A percentile compares a stretch with the other conserved stretches of the same genome.
Evolutionary conservation across 2,329 filamentous ascomycete species (phyloP).

Genomic region (Chalaropsis ovoidea): DNA sequence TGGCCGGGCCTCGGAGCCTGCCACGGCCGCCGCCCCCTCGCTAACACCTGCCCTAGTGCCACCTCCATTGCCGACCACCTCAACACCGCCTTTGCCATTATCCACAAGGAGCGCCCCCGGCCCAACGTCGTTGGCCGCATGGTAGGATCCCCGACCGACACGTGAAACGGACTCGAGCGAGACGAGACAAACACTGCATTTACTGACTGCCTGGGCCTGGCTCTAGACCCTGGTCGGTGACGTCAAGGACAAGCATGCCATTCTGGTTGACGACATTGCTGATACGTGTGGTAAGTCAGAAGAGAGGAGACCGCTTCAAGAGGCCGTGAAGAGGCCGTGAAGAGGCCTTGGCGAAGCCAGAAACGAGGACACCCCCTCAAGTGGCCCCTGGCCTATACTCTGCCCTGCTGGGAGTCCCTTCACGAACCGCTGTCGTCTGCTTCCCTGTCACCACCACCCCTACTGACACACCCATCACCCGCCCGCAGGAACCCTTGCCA

Average conservation of each 20-base stretch:
- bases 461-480: neutral
- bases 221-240: conserved; percentile 66
- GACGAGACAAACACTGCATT: neutral
- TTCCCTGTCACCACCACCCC: neutral
- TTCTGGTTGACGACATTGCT: conserved; percentile 96
- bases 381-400: too few species aligned
- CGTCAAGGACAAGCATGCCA: conserved; percentile 81
- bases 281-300: conserved; percentile 69
- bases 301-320: neutral
- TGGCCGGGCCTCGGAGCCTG: too few species aligned
- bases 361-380: too few species aligned
- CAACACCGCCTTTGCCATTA: conserved; percentile 82
- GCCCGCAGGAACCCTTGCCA: conserved; percentile 39
- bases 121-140: conserved; percentile 81
- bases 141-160: conserved; percentile 36
- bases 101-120: conserved; percentile 88
- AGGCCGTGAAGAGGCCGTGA: neutral
- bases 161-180: too few species aligned
- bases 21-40: neutral
- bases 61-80: conserved; percentile 88
- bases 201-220: neutral
- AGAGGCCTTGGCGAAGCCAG: neutral
- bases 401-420: neutral
- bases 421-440: neutral
- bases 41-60: conserved; percentile 37